Evolutionary conservation across 805 yeast genomes (phyloP), one percentile per base, ranked within the genome.

Genomic region (Peterozyma toletana): DNA sequence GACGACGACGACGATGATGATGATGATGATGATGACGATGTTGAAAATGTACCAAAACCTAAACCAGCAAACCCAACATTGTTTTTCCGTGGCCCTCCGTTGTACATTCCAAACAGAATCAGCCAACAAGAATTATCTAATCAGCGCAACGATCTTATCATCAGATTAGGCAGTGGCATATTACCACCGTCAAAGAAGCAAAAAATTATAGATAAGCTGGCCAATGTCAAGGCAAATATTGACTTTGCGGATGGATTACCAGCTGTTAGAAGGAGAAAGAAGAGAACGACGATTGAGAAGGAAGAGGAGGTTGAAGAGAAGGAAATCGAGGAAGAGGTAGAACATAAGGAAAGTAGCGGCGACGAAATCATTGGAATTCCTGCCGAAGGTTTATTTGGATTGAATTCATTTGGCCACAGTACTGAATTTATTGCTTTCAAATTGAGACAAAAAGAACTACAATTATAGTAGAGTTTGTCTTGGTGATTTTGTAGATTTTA

Each of bases 81-180:
- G 14, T 84, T 89, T 86, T 83, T 77, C 58, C 70, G 82, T 53
- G 77, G 86, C 0, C 83, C 89, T 2, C 85, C 88, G 21, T 64
- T 74, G 10, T 63, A 68, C 30, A 55, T 76, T 15, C 55, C 64
- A 5, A 67, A 65, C 48, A 56, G 82, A 46, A 45, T 71, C 21
- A 45, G 58, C 41, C 60, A 53, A 38, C 56, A 43, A 42, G 58
- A 35, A 2, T 33, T 37, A 15, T 27, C 11, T 9, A 11, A 33
- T 2, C 11, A 3, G 15, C 11, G 39, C 11, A 40, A 44, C 18
- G 17, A 30, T 13, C 41, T 37, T 34, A 37, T 44, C 11, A 37
- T 44, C 35, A 37, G 47, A 18, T 34, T 37, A 14, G 31, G 29
- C 15, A 35, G 36, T n/a, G 37, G 31, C n/a, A 5, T 11, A 18